phyloP scores from a whole-genome alignment of 257 asterid species.

The Solanum clarkiae region DNA sequence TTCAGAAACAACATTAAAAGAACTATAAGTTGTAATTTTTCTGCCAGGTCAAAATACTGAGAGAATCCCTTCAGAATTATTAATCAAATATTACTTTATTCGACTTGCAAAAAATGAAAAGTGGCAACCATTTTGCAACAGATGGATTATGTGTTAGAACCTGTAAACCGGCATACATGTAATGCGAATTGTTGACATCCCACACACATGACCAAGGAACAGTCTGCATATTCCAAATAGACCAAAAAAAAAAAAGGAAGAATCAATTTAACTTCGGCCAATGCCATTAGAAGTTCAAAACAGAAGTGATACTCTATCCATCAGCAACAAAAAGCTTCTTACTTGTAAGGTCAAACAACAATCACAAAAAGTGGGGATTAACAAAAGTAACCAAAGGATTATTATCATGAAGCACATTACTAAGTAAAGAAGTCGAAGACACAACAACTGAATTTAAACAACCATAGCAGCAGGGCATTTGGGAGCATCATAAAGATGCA shows the following conservation, averaged over 20 bases:
- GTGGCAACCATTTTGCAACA: background rate
- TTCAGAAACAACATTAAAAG: background rate
- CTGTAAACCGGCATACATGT: conserved; percentile 84
- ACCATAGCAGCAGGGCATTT: background rate
- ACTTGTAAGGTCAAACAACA: background rate
- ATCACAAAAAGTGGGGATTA: background rate
- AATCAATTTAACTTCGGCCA: background rate
- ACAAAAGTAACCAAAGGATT: background rate
- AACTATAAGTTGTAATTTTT: background rate
- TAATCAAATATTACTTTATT: background rate
- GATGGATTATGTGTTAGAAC: conserved; percentile 19
- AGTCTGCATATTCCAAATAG: conserved; percentile 34
- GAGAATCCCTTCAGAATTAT: background rate
- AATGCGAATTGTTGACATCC: conserved; percentile 55
- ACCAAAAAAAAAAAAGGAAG: background rate
- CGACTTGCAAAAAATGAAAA: background rate
- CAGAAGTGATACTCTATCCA: background rate
- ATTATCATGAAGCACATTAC: background rate
- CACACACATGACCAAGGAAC: conserved; percentile 99
- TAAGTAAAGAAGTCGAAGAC: background rate
- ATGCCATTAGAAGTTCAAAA: background rate
- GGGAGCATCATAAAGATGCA: background rate
- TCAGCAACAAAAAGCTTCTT: background rate
- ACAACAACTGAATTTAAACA: background rate
- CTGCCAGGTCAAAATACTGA: background rate